Evolutionary conservation across 768 basidiomycete species (phyloP), one percentile per base, ranked within the genome.

Genomic region (Phlebiopsis gigantea): DNA sequence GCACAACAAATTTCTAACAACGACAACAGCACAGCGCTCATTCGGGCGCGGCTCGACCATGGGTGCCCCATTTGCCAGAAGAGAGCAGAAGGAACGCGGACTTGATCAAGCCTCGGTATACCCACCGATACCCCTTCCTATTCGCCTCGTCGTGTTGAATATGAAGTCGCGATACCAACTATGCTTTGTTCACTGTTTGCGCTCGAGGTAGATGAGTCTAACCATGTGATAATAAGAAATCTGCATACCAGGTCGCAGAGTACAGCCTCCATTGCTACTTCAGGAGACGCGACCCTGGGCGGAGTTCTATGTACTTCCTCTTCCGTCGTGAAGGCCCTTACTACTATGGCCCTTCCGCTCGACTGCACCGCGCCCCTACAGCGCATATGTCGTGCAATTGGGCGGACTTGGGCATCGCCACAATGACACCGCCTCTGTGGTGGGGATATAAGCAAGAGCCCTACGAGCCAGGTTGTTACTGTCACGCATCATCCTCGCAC

Each of bases 61-160:
- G 84, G 87, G 1, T 95, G 92, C 69, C 93, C 92, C 3, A 83
- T 90, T 0, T 93, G 93, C 71, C 76, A 80, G 63, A 77, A 79
- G 66, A 76, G 73, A 58, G 77, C 75, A 21, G 83, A 87, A 61
- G 85, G 81, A 12, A 63, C 68, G 52, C 60, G 72, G 66, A 66
- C 63, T 56, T 46, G 53, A 53, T 44, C 21, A 4, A 8, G 10
- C 21, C 2, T 2, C 5, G 19, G 25, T 29, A 58, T 53, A 53
- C 57, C 51, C 51, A 31, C 15, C 12, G 25, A 44, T 46, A 6
- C 50, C n/a, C 22, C 5, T 17, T 41, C 24, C 3, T 24, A 21
- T 24, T 51, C 34, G 5, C n/a, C 9, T 26, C 28, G 5, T 48
- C 15, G 17, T 26, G 15, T 51, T 51, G 31, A 19, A 51, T 51